Base-by-base conservation (phyloP, 805 yeast genomes). In the Cyberlindnera mrakii region DNA sequence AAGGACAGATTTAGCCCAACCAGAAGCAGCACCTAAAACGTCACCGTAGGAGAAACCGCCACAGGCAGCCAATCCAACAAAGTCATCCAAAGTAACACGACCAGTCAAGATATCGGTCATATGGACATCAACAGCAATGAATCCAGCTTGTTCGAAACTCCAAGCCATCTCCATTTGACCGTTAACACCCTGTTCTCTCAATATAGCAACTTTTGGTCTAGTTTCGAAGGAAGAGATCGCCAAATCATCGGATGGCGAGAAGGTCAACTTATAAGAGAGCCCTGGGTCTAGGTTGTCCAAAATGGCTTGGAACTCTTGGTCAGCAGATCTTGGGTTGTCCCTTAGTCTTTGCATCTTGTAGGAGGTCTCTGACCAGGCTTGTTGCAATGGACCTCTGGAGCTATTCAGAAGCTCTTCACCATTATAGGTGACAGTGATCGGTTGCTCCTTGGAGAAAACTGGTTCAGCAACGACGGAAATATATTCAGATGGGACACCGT, bases 21-120 rank as follows among this genome's bases (percentile, higher is more conserved):
- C 99, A 42, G 91, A 85, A 62, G 96, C 99, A 30, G 99, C 99
- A 54, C 99, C 99, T 47, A 93, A 72, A 39, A 93, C 99, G 67
- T 93, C 99, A 74, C 99, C 99, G 60, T 90, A 93, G 2, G 97
- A 88, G 73, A 93, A 93, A 14, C 99, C 99, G 66, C 99, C 99
- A 69, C 99, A 95, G 4, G 98, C 98, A 35, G 97, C 98, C 38
- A 93, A 56, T 49, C 99, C 99, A 39, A 82, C 87, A 65, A 93
- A 93, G 36, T 78, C 83, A 57, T 79, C 82, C 51, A 93, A 72
- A 16, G 80, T 63, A 30, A 84, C 84, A 55, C 71, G 74, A 35
- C 95, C 95, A 32, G 74, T 67, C 49, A 90, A 67, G 46, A 93
- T 76, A 63, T 93, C 99, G 17, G 95, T 78, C 99, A 93, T 93